Evolutionary conservation across 2,329 filamentous ascomycete genomes (phyloP).

Genomic region (Fusarium nygamai): DNA sequence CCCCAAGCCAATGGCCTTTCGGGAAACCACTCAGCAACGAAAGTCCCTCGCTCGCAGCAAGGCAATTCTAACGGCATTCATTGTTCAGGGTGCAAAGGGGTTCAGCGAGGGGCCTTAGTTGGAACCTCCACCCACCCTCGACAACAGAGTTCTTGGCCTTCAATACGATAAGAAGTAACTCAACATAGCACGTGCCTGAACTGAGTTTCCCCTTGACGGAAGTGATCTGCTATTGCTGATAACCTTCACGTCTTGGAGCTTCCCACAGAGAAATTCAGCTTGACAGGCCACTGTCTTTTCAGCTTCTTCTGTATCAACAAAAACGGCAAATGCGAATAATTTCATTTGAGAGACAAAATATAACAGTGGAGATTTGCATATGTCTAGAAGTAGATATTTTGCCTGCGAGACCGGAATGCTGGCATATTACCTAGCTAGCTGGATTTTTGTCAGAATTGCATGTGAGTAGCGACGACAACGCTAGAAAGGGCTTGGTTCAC

Average conservation of each 20-base stretch:
- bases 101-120: background rate
- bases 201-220: background rate
- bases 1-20: background rate
- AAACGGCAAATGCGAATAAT: background rate
- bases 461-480: background rate
- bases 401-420: constrained; percentile 26
- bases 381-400: background rate
- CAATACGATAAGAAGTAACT: background rate
- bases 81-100: background rate
- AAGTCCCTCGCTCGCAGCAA: constrained; percentile 9
- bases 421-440: constrained; percentile 1
- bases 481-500: constrained; percentile 14
- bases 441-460: background rate
- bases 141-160: background rate
- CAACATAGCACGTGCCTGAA: background rate
- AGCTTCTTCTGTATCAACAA: background rate
- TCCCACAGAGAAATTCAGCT: background rate
- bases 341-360: background rate
- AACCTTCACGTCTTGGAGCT: background rate
- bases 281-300: background rate
- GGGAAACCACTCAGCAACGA: background rate
- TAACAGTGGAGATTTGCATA: background rate
- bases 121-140: background rate
- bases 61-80: background rate
- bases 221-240: background rate